Evolutionary conservation across 495 filamentous ascomycete species (phyloP).

Genomic region (Neurospora tetrasperma): DNA sequence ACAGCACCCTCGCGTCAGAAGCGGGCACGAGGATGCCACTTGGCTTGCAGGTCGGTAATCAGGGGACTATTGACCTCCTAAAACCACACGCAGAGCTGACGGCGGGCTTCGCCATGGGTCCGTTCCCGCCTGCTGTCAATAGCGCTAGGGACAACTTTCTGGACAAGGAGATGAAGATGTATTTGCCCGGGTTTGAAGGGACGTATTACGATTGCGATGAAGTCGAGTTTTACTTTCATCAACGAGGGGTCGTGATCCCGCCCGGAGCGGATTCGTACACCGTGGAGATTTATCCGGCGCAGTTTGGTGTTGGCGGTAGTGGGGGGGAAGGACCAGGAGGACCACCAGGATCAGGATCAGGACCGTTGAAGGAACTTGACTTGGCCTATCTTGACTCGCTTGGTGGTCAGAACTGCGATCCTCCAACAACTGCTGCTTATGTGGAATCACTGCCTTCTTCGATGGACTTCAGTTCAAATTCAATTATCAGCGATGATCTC

Average conservation of each 20-base stretch:
- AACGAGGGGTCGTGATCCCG: conserved; percentile 48
- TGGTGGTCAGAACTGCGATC: not conserved
- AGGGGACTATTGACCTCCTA: conserved; percentile 20
- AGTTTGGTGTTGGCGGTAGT: conserved; percentile 15
- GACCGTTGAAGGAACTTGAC: not conserved
- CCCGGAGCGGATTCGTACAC: conserved; percentile 41
- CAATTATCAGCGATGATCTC: not conserved
- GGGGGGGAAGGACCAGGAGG: not conserved
- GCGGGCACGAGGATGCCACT: not conserved
- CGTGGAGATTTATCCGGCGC: conserved; percentile 33
- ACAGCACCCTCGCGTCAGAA: not conserved
- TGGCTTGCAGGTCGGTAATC: conserved; percentile 20
- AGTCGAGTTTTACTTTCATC: conserved; percentile 56
- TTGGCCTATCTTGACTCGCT: not conserved
- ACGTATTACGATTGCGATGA: conserved; percentile 69
- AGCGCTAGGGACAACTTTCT: conserved; percentile 19
- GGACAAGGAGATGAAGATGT: conserved; percentile 33
- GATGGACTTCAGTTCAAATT: not conserved
- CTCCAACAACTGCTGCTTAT: not conserved
- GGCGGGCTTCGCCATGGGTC: conserved; percentile 32
- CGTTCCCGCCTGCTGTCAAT: conserved; percentile 20
- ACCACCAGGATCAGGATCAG: not conserved
- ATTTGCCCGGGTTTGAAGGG: conserved; percentile 44
- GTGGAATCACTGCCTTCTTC: not conserved
- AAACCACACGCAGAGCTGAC: conserved; percentile 19